Base-by-base conservation (phyloP, 352 stramenopile genomes). In the Pythium volutum region DNA sequence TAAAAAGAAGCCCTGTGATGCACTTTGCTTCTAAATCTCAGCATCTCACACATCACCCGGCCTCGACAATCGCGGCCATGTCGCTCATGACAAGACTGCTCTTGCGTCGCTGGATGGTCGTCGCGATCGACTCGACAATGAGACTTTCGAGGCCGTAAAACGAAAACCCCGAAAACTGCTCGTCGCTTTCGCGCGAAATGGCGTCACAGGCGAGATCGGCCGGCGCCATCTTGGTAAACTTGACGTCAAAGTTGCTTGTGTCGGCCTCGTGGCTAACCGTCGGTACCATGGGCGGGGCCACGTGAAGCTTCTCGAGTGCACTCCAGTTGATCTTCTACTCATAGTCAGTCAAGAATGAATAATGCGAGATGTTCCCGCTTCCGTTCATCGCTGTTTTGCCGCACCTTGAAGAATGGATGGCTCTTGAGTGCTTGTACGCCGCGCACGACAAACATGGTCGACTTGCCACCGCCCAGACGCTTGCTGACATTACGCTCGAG, bases 371-470 rank as follows among this genome's bases (percentile, higher is more conserved):
- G 46, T 6, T 14, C 4, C 36, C 14, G 36, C 36, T 18, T 43
- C 14, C 6, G 14, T 3, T 20, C 36, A 43, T n/a, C n/a, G n/a
- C n/a, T n/a, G n/a, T n/a, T n/a, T n/a, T n/a, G n/a, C n/a, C 36
- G 15, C 36, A 43, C 83, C 71, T 88, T 91, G 73, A 99, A 99
- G 71, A 99, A 99, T 0, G 88, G 64, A 33, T 98, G 89, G 45
- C 84, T 73, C 71, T 99, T 99, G 34, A 99, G 64, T 23, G 87
- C 95, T 26, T 97, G 84, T 7, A 99, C 91, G 29, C 97, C 97
- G 48, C 96, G 96, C 4, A 99, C 87, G 38, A 98, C 83, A 69
- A 99, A 99, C 95, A 99, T 99, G 16, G 93, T 98, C 18, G 89
- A 96, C 69, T 97, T 98, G 9, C 93, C 80, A 0, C 84, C 83